Base-by-base conservation (phyloP, 257 asterid genomes). In the Solanum pinnatisectum region DNA sequence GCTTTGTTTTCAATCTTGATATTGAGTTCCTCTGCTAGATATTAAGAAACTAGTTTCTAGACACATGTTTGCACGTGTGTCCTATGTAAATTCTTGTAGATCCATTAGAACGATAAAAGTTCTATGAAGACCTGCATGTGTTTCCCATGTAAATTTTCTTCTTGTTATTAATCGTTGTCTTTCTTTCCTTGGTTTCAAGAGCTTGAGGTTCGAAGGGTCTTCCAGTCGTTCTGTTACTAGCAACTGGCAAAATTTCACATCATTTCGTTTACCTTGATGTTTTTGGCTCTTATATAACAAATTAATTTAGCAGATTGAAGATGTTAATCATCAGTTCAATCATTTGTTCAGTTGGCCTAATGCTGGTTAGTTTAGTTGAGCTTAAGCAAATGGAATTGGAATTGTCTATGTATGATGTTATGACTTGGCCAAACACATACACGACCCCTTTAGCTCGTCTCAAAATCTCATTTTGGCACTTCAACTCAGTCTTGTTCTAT, bases 131-230 rank as follows among this genome's bases (percentile, higher is more conserved):
- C 1, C 18, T 52, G 63, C 1, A 52, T 18, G n/a, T 56, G 67
- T 56, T 20, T 15, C 35, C 39, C 16, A 2, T 15, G 49, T 77
- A 56, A 56, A 56, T 56, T 20, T 20, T 7, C 22, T 42, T 15
- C 33, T 3, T 87, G 2, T n/a, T 83, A 12, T 87, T 33, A 63
- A 88, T 42, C 36, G 18, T 86, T 39, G 76, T 42, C 56, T 70
- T 68, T 46, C 30, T 77, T 83, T 25, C 72, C 70, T 84, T 1
- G 11, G 2, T 49, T 49, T 72, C 87, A 88, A 70, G 87, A 88
- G 90, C 78, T 33, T 84, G 63, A 73, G 90, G 78, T 88, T 88
- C 14, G 78, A 88, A 52, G 87, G 87, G 13, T 88, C 90, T 12
- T 88, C 87, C 30, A 84, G 77, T 37, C 87, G 87, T 70, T 84